Base-by-base conservation (phyloP, 306 rosid species). In the Calophaca sinica region DNA sequence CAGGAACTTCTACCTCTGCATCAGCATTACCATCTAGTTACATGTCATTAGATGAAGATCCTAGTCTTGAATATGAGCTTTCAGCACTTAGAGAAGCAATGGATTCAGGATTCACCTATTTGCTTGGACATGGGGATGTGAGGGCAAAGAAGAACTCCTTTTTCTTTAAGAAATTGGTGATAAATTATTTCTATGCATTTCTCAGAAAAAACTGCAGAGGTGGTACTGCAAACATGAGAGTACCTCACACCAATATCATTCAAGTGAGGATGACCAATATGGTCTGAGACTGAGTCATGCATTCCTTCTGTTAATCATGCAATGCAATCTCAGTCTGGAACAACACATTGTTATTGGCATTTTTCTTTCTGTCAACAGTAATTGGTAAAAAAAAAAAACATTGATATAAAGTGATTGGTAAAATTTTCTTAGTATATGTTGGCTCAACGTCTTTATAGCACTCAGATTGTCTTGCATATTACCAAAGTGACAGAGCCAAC, bases 211-310 rank as follows among this genome's bases (percentile, higher is more conserved):
- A 94, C 78, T 92, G 93, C 85, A 90, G 98, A 81, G 96, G 87
- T 5, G 97, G 98, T 48, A 81, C 98, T 53, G 98, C 96, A 46
- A 90, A 87, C 68, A 87, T 87, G 96, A 87, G 85, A 73, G 96
- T 87, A 1, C 99, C 99, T 77, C 99, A 94, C 82, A 90, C 93
- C 89, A 90, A 94, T 68, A 87, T 92, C 84, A 87, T 94, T 59
- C 87, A 84, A 82, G 99, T 90, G 70, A 91, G 96, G 29, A 94
- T 90, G 97, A 92, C 99, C 51, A 86, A 92, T 68, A 90, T 90
- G 96, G 99, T 94, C 11, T 91, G 86, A 20, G 26, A 90, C 46
- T 68, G 32, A 10, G 14, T 63, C 69, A 6, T 46, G 11, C 51
- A 33, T 48, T 51, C 57, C 32, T 54, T 48, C 61, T 63, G 61